Conservation (phyloP, 2,329 filamentous ascomycete species). For the Nemania abortiva region DNA sequence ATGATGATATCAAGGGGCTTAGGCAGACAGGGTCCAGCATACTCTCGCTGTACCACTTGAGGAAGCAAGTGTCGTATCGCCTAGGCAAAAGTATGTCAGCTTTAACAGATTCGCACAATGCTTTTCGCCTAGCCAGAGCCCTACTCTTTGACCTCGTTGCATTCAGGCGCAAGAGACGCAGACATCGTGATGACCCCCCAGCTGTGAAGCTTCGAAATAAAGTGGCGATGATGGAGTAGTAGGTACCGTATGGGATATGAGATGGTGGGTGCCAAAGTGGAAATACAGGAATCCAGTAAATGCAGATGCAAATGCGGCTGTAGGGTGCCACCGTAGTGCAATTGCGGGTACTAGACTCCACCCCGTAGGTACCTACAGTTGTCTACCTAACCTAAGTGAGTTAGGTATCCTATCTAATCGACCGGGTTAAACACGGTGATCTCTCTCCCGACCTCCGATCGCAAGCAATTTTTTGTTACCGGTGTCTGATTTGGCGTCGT, state of each 20-base stretch:
- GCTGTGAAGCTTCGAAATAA: not conserved
- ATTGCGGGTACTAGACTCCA: not conserved
- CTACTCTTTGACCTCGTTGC: slow-evolving; percentile 95
- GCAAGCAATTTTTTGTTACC: slow-evolving; percentile 22
- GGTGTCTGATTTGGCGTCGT: not conserved
- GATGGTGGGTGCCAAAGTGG: not conserved
- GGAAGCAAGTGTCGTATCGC: slow-evolving; percentile 95
- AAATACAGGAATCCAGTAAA: not conserved
- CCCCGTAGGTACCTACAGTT: not conserved
- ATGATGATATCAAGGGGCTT: slow-evolving; percentile 12
- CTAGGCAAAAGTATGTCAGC: slow-evolving; percentile 59
- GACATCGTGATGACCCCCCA: slow-evolving; percentile 76
- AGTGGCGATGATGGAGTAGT: not conserved
- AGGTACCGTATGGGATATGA: not conserved
- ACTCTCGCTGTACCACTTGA: slow-evolving; percentile 99
- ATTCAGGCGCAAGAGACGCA: slow-evolving; percentile 92
- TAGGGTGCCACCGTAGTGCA: not conserved
- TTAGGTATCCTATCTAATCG: slow-evolving; percentile 8
- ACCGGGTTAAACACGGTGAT: not conserved
- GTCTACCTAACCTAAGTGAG: too few relatives aligned
- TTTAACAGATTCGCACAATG: too few relatives aligned
- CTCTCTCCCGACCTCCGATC: slow-evolving; percentile 18
- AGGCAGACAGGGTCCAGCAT: slow-evolving; percentile 53
- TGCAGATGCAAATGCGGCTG: not conserved
- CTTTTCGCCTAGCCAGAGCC: slow-evolving; percentile 48